Evolutionary conservation across 108 stramenopile genomes (phyloP), one percentile per base, ranked within the genome.

Genomic region (Nannochloropsis granulata): DNA sequence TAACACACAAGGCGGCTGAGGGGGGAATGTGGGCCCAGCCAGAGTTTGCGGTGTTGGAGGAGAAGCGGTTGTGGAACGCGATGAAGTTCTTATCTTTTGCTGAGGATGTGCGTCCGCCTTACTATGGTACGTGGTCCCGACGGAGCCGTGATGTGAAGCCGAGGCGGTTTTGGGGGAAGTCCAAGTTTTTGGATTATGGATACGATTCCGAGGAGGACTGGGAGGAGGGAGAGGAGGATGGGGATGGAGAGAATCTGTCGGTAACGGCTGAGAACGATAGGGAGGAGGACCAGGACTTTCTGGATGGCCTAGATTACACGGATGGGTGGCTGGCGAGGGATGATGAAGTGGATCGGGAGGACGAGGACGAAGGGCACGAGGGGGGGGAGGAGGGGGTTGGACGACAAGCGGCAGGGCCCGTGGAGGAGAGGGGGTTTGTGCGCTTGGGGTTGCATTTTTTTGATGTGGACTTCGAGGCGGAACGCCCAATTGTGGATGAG

Each of bases 111-210:
- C 85, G 89, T 14, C 89, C 89, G 43, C 84, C 89, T 8, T 90
- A 90, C 88, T 85, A 81, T 44, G 89, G 89, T 12, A 90, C 89
- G 12, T 90, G 83, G 83, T 82, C 85, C 24, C 86, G 86, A 88
- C 25, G 23, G 13, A 90, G 89, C 85, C 24, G 26, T 23, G 82
- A 46, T 44, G 87, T 90, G 19, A 88, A 88, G 25, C 83, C 88
- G 45, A 83, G 88, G 24, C 89, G 86, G 19, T 82, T 90, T 9
- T 88, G 84, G 10, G 19, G 83, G 43, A 85, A 90, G 78, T 24
- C 45, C 24, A 34, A 82, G 82, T n/a, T 88, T 42, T 82, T 90
- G 43, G 80, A 86, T 44, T 90, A 90, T 43, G 87, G 86, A 23
- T 90, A 90, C 79, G 88, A 90, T 45, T 79, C 56, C 71, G 89